Conservation (phyloP, 345 rosid species). For the Passiflora organensis region DNA sequence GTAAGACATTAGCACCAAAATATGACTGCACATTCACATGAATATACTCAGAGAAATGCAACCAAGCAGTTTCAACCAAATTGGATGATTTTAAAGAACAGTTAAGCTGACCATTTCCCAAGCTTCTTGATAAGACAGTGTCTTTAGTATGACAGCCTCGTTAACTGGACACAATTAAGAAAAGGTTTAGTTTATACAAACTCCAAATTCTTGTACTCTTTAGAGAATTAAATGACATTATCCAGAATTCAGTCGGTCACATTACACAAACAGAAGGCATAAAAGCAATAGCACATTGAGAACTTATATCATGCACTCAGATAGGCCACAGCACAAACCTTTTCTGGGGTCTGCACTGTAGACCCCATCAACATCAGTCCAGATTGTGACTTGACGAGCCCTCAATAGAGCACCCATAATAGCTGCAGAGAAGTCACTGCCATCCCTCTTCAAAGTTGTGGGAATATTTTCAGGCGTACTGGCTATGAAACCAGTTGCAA, state of each 20-base stretch:
- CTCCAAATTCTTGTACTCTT: conserved; percentile 8
- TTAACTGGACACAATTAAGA: conserved; percentile 51
- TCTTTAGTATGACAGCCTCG: conserved; percentile 86
- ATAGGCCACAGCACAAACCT: not conserved
- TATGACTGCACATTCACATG: conserved; percentile 72
- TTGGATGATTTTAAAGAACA: conserved; percentile 14
- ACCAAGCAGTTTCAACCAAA: conserved; percentile 11
- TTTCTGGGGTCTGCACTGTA: conserved; percentile 85
- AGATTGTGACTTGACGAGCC: conserved; percentile 84
- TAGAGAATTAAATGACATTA: conserved; percentile 3
- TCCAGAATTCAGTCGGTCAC: not conserved
- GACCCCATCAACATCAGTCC: conserved; percentile 99
- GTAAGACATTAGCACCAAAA: conserved; percentile 96
- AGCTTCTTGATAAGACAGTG: conserved; percentile 95
- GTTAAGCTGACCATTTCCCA: conserved; percentile 90
- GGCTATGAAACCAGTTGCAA: conserved; percentile 98
- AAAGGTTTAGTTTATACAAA: conserved; percentile 14
- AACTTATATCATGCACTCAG: no score
- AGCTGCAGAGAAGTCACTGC: conserved; percentile 99
- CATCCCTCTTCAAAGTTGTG: conserved; percentile 96
- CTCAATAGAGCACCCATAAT: conserved; percentile 83
- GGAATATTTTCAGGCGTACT: conserved; percentile 93
- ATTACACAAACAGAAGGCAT: not conserved
- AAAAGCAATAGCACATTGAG: no score
- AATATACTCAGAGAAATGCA: conserved; percentile 18